phyloP scores from a whole-genome alignment of 495 filamentous ascomycete species.

The Penicillium cosmopolitanum region DNA sequence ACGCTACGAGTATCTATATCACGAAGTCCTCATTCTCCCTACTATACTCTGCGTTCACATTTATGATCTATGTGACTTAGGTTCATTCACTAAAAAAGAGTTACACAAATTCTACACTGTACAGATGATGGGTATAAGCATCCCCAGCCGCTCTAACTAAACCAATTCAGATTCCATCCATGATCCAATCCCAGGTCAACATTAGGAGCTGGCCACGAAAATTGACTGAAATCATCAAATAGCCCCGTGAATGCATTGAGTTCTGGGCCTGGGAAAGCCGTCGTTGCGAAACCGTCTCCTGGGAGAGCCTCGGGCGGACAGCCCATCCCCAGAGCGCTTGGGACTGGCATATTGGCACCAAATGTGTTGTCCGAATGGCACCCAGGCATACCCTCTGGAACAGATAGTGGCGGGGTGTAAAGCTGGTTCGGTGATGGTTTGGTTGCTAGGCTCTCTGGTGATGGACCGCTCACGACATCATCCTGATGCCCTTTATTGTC shows the following conservation, averaged over 20 bases:
- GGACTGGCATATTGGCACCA: constrained; percentile 1
- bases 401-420: constrained; percentile 35
- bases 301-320: constrained; percentile 22
- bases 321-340: constrained; percentile 9
- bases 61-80: too few species aligned
- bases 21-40: too few species aligned
- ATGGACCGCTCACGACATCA: not conserved
- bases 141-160: constrained; percentile 18
- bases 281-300: constrained; percentile 17
- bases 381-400: constrained; percentile 12
- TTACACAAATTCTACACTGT: not conserved
- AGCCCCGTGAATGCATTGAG: constrained; percentile 25
- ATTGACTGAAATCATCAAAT: constrained; percentile 29
- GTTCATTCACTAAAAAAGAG: not conserved
- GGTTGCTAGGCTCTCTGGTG: not conserved
- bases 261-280: constrained; percentile 24
- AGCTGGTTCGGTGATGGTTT: constrained; percentile 17
- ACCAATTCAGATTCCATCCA: constrained; percentile 47
- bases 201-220: constrained; percentile 30
- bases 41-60: too few species aligned
- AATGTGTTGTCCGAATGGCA: constrained; percentile 2
- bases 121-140: not conserved
- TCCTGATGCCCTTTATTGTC: constrained; percentile 11
- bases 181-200: constrained; percentile 43
- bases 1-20: too few species aligned